Conservation (phyloP, 2,329 filamentous ascomycete species). For the Corynespora cassiicola region DNA sequence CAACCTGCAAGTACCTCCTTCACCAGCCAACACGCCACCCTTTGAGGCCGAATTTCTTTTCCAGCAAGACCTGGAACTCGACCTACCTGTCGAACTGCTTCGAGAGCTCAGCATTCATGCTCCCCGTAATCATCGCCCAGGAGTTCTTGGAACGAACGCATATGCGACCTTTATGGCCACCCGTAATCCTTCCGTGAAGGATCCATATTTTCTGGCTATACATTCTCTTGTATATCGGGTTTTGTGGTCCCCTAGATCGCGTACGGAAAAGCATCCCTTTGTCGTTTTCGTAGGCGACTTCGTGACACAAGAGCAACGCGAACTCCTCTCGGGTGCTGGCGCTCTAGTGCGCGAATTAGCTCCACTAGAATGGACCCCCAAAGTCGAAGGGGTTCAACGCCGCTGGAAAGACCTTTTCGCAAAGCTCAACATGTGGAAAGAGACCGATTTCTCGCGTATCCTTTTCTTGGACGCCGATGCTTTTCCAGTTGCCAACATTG, state of each 20-base stretch:
- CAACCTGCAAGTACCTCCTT: slow-evolving; percentile 2
- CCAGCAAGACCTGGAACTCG: slow-evolving; percentile 33
- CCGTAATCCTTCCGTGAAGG: slow-evolving; percentile 35
- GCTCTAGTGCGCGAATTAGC: slow-evolving; percentile 40
- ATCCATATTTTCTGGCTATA: slow-evolving; percentile 44
- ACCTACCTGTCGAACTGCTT: slow-evolving; percentile 24
- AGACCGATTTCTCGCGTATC: slow-evolving; percentile 37
- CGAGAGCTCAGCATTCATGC: slow-evolving; percentile 16
- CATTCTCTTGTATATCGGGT: slow-evolving; percentile 40
- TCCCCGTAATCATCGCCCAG: slow-evolving; percentile 32
- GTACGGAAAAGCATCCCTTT: slow-evolving; percentile 32
- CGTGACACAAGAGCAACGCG: slow-evolving; percentile 37
- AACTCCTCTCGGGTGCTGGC: slow-evolving; percentile 36
- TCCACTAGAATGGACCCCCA: slow-evolving; percentile 34
- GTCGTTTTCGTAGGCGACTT: slow-evolving; percentile 43
- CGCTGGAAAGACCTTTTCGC: slow-evolving; percentile 44
- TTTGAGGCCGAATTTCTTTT: slow-evolving; percentile 31
- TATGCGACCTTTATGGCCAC: slow-evolving; percentile 43
- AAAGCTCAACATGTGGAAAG: slow-evolving; percentile 45
- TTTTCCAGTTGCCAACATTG: slow-evolving; percentile 36
- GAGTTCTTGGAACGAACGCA: slow-evolving; percentile 23
- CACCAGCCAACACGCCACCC: slow-evolving; percentile 5
- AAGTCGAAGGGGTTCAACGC: slow-evolving; percentile 22
- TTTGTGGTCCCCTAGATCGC: slow-evolving; percentile 37
- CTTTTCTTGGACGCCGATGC: slow-evolving; percentile 43